Evolutionary conservation across 2,329 filamentous ascomycete species (phyloP), one percentile per base, ranked within the genome.

Genomic region (Aquanectria penicillioides): DNA sequence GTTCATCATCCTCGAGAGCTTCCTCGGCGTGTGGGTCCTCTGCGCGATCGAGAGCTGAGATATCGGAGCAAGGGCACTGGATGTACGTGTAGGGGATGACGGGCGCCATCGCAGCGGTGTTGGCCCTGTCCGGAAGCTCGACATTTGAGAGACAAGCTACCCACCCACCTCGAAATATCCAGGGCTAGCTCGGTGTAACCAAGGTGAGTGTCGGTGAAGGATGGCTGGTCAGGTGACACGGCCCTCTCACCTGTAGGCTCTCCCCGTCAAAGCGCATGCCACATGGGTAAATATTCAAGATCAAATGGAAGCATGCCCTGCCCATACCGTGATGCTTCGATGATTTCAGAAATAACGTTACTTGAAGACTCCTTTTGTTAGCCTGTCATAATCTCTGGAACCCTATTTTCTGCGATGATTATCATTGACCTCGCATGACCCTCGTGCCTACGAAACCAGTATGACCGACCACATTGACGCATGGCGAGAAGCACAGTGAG

Each of bases 1-100:
- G 83, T 57, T 92, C 91, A 64, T 93, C 90, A 58, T 91, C 88
- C 47, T 92, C 88, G 23, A 85, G 74, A 49, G 76, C 77, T 34
- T 75, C 69, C 31, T 68, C 64, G 31, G 64, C 62, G 17, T 68
- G 63, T 6, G 73, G 67, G 9, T 63, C 64, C 31, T 73, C 73
- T 38, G 74, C 73, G 49, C 73, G 73, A 28, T 77, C 68, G 33
- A 63, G 56, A 4, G 71, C 59, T 6, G 78, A 76, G 9, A 76
- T 72, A 53, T 86, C 83, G 31, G 84, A 85, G 72, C 87, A 89
- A 38, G 87, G 87, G 69, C 87, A 89, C 73, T 88, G 87, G 23
- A 89, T 86, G 73, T 86, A 89, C 50, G 85, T 87, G 77, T 89
- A 89, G 2, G 86, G 86, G 44, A 79, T 82, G 64, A 84, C 79